phyloP scores from a whole-genome alignment of 75 land plant genomes.

The Cryptomeria japonica region DNA sequence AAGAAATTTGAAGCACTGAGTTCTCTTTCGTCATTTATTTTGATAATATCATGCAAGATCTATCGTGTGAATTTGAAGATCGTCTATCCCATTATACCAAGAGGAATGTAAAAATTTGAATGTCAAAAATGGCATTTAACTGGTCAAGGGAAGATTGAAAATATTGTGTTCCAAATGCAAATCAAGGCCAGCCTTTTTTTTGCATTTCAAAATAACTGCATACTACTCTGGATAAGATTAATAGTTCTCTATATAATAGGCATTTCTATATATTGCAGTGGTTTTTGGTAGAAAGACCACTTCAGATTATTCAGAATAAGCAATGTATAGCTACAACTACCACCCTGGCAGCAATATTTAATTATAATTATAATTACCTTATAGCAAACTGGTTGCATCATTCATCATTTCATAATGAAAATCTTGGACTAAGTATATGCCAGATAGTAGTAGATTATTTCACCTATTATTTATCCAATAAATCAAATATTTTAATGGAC shows the following conservation, averaged over 20 bases:
- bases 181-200: background rate
- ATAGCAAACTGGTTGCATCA: background rate
- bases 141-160: background rate
- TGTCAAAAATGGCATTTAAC: background rate
- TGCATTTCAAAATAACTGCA: slow-evolving; percentile 1
- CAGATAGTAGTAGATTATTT: background rate
- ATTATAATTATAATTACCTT: background rate
- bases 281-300: background rate
- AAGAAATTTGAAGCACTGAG: background rate
- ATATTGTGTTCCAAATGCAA: background rate
- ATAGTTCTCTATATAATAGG: background rate
- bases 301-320: background rate
- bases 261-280: background rate
- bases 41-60: background rate
- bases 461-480: background rate
- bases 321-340: background rate
- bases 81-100: background rate
- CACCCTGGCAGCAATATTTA: no score
- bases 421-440: background rate
- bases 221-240: background rate
- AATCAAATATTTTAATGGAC: background rate
- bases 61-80: background rate
- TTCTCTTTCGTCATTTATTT: background rate
- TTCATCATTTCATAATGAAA: background rate
- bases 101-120: background rate